A percentile compares a stretch with the other conserved stretches of the same genome.
phyloP scores from a whole-genome alignment of 2,329 filamentous ascomycete species.

The Claviceps purpurea region DNA sequence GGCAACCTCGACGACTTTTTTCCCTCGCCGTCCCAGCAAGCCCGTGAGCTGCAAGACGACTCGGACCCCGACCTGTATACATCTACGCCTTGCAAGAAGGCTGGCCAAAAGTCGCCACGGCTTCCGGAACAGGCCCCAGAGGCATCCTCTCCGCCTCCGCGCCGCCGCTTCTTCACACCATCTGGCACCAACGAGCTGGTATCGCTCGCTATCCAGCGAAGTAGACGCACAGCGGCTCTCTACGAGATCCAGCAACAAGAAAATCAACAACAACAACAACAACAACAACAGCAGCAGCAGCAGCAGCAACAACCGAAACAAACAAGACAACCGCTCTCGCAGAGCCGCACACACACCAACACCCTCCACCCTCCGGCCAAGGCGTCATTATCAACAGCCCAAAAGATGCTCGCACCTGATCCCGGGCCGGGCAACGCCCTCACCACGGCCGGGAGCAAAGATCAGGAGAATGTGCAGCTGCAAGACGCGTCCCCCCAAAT shows the following conservation, averaged over 20 bases:
- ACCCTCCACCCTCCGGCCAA: background rate
- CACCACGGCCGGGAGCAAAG: background rate
- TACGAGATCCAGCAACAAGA: slow-evolving; percentile 15
- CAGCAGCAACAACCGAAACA: slow-evolving; percentile 5
- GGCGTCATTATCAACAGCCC: background rate
- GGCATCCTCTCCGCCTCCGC: slow-evolving; percentile 4
- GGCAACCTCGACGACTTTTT: slow-evolving; percentile 40
- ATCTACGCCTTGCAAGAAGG: background rate
- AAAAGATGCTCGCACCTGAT: background rate
- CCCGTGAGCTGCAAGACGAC: slow-evolving; percentile 35
- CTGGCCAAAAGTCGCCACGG: background rate
- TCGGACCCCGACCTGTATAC: background rate
- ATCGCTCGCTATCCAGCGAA: slow-evolving; percentile 21
- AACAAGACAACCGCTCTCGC: slow-evolving; percentile 5
- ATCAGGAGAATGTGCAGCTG: slow-evolving; percentile 15
- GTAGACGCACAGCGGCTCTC: slow-evolving; percentile 20
- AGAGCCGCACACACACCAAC: slow-evolving; percentile 4
- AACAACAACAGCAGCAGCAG: background rate
- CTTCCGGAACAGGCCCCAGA: background rate
- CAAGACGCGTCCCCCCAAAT: background rate
- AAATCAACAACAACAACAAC: background rate
- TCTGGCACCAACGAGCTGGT: slow-evolving; percentile 22
- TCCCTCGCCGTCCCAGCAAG: slow-evolving; percentile 42
- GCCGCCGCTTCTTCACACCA: slow-evolving; percentile 23
- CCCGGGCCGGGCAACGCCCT: background rate